Evolutionary conservation across 345 rosid genomes (phyloP).

Genomic region (Passiflora organensis): DNA sequence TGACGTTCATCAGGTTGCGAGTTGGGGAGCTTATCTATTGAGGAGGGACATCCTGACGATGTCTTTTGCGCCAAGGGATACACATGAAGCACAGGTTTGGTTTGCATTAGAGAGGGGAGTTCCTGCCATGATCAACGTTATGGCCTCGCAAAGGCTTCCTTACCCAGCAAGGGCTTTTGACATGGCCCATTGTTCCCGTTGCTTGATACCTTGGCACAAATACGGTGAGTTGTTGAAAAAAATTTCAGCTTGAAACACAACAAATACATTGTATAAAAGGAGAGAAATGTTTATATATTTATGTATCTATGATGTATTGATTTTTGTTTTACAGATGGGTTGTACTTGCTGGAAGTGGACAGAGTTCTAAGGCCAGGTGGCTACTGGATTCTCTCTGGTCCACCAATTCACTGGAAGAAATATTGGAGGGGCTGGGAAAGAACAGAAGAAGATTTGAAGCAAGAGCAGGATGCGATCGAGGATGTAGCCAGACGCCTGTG

Average conservation of each 20-base stretch:
- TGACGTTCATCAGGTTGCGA: constrained; percentile 61
- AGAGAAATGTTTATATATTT: too few relatives aligned
- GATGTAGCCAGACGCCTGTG: constrained; percentile 67
- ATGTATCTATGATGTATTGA: too few relatives aligned
- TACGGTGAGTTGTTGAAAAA: too few relatives aligned
- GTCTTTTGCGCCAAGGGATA: constrained; percentile 97
- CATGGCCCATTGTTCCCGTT: constrained; percentile 96
- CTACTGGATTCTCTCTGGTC: constrained; percentile 94
- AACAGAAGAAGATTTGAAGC: constrained; percentile 65
- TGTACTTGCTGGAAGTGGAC: constrained; percentile 84
- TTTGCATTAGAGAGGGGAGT: constrained; percentile 97
- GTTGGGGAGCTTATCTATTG: constrained; percentile 90
- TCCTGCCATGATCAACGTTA: constrained; percentile 85
- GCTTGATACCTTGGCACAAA: constrained; percentile 80
- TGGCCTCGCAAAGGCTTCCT: constrained; percentile 84
- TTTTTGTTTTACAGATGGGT: constrained; percentile 46
- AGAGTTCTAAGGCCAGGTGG: constrained; percentile 95
- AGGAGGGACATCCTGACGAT: constrained; percentile 69
- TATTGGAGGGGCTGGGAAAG: constrained; percentile 98
- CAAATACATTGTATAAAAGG: neutral
- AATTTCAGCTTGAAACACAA: neutral
- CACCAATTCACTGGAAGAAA: constrained; percentile 84
- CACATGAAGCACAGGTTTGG: constrained; percentile 95
- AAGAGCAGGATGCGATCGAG: constrained; percentile 88
- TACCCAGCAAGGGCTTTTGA: constrained; percentile 96